Conservation (phyloP, 306 rosid species). For the Pterocarpus macrocarpus region DNA sequence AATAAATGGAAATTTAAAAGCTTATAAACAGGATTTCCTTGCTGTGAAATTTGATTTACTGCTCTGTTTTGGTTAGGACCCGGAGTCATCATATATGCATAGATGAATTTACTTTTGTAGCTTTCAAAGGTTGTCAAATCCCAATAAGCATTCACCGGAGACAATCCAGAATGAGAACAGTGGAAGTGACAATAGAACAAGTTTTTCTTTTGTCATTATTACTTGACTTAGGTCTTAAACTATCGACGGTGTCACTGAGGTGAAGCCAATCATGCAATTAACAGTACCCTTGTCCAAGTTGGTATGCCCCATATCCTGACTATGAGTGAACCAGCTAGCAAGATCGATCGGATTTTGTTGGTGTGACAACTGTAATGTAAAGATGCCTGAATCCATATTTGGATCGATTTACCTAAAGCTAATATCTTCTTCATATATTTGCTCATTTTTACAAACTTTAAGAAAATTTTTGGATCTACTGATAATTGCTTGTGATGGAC, state of each 20-base stretch:
- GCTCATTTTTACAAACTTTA: constrained; percentile 22
- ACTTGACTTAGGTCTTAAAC: constrained; percentile 41
- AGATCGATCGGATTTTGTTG: constrained; percentile 40
- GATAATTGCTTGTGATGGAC: background rate
- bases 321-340: constrained; percentile 30
- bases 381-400: constrained; percentile 37
- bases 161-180: constrained; percentile 11
- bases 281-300: constrained; percentile 35
- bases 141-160: constrained; percentile 3
- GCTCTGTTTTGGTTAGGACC: constrained; percentile 2
- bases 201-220: constrained; percentile 38
- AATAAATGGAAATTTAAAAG: background rate
- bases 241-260: constrained; percentile 7
- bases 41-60: constrained; percentile 15
- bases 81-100: background rate
- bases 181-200: constrained; percentile 24
- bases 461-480: constrained; percentile 34
- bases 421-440: constrained; percentile 27
- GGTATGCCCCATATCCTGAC: constrained; percentile 38
- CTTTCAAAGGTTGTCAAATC: background rate
- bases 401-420: constrained; percentile 23
- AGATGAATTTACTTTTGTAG: constrained; percentile 18
- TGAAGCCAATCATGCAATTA: constrained; percentile 43
- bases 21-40: constrained; percentile 11
- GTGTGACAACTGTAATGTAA: constrained; percentile 47